Conservation (phyloP, 495 filamentous ascomycete species). For the Talaromyces stipitatus region DNA sequence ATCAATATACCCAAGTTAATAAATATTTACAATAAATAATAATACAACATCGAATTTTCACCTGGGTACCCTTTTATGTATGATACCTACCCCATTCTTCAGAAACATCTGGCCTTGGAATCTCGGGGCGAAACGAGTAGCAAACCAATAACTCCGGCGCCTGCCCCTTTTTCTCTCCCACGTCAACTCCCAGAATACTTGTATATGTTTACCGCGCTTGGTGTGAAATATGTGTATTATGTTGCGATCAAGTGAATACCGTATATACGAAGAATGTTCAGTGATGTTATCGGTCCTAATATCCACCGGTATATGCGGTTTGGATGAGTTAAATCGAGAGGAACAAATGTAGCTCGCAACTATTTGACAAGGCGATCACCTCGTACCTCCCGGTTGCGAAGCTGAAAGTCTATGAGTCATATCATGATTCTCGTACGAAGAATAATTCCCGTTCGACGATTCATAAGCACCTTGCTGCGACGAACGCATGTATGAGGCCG, state of each 20-base stretch:
- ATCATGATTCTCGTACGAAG: not conserved
- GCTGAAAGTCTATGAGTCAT: not conserved
- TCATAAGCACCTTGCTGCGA: not conserved
- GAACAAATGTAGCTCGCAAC: not conserved
- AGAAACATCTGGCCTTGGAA: not conserved
- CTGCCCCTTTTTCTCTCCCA: not conserved
- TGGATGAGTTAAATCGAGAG: not conserved
- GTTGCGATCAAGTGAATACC: not conserved
- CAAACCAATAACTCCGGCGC: not conserved
- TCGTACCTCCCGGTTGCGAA: not conserved
- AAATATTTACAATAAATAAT: not conserved
- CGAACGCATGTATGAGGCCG: slow-evolving; percentile 7
- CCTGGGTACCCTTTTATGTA: not conserved
- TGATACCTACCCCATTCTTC: not conserved
- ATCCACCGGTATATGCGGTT: not conserved
- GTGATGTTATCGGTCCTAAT: not conserved
- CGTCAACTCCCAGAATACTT: not conserved
- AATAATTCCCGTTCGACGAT: not conserved
- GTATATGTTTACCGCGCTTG: not conserved
- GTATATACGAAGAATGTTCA: not conserved
- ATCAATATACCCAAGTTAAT: not conserved
- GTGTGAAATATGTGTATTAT: not conserved
- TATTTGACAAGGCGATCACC: not conserved
- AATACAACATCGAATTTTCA: not conserved
- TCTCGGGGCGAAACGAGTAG: not conserved